Conservation (phyloP, 1,139 yeast genomes). For the Kluyveromyces marxianus region DNA sequence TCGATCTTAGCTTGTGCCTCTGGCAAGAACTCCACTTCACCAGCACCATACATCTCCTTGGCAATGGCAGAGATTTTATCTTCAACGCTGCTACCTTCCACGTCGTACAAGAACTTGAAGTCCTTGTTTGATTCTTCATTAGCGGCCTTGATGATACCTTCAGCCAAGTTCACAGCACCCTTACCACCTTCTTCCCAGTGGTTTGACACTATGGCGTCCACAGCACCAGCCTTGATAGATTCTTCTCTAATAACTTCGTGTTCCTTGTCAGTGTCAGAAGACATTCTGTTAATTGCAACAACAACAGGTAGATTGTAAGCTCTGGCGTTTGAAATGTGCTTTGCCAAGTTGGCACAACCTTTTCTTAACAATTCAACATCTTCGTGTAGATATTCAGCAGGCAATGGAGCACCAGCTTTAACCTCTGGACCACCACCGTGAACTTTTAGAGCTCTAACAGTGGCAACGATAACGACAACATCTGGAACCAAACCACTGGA, state of each 20-base stretch:
- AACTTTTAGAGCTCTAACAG: conserved; percentile 92
- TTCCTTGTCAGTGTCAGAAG: conserved; percentile 76
- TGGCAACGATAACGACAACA: conserved; percentile 90
- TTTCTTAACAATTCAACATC: conserved; percentile 72
- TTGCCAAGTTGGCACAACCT: conserved; percentile 87
- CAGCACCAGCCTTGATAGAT: conserved; percentile 89
- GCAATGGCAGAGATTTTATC: conserved; percentile 81
- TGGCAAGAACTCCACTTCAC: conserved; percentile 75
- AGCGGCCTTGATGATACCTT: conserved; percentile 75
- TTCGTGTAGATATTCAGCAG: conserved; percentile 79
- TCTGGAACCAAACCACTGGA: conserved; percentile 88
- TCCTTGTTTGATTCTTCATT: conserved; percentile 39
- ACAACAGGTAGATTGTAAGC: conserved; percentile 88
- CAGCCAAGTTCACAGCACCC: conserved; percentile 85
- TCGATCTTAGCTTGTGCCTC: conserved; percentile 81
- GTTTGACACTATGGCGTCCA: conserved; percentile 86
- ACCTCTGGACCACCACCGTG: conserved; percentile 99
- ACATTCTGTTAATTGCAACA: conserved; percentile 91
- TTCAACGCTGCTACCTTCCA: conserved; percentile 63
- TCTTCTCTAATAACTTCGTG: conserved; percentile 78
- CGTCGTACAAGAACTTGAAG: conserved; percentile 67
- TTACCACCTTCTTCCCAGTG: conserved; percentile 98
- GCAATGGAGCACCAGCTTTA: conserved; percentile 88
- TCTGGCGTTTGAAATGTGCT: conserved; percentile 84
- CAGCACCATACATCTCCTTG: conserved; percentile 90